Evolutionary conservation across 2,329 filamentous ascomycete genomes (phyloP), one percentile per base, ranked within the genome.

Genomic region (Sporothrix variecibatus): DNA sequence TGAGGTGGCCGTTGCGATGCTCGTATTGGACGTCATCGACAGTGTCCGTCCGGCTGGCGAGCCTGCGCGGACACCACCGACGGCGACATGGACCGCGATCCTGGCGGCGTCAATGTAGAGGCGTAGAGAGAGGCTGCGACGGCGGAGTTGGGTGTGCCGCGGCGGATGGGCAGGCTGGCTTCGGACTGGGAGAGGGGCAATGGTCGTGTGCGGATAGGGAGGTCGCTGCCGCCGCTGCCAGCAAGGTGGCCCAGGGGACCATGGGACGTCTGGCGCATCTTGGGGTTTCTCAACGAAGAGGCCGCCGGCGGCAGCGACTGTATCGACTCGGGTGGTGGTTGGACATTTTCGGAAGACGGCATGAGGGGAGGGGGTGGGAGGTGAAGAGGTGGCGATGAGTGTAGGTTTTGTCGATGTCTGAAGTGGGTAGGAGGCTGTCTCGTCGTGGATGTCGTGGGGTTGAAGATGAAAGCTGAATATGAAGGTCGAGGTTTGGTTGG

Each of bases 241-340:
- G 31, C 17, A 31, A 38, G 31, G 58, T 62, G 31, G 34, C n/a
- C 43, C 15, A 62, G 46, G n/a, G 62, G 69, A 12, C 76, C 75
- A 20, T 49, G 43, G 64, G 86, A 83, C 64, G 89, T 86, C 75
- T 90, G 87, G 72, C 91, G 88, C 77, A 86, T 85, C 83, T 91
- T 93, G 76, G 90, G 87, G 74, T 90, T 79, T 79, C 85, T 89
- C 80, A 87, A 79, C 76, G 85, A 81, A 76, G 91, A 88, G 77
- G 91, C 90, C 80, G 90, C 85, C 79, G 92, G 91, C 79, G 92
- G 91, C 82, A 92, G 87, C 79, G 91, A 88, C 82, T 91, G 90
- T 83, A 92, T 88, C 81, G 91, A 89, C 83, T 91, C 88, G 84
- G 89, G 86, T 79, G 89, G 87, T 81, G 88, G 84, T 80, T 87